phyloP scores from a whole-genome alignment of 352 stramenopile species.

The Phytophthora kernoviae region DNA sequence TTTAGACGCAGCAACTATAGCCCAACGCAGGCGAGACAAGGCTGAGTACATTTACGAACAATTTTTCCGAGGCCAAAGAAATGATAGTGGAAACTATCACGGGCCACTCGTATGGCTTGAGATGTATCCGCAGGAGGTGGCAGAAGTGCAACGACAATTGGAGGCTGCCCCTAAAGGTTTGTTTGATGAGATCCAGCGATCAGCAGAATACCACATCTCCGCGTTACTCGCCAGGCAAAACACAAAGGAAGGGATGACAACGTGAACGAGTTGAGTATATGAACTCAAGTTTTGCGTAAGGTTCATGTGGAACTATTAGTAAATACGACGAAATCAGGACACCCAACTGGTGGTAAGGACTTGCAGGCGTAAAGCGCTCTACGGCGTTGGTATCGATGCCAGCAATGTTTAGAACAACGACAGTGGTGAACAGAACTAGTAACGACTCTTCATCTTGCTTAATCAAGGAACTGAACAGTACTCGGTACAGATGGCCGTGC shows the following conservation, averaged over 20 bases:
- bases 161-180: conserved; percentile 33
- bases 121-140: conserved; percentile 57
- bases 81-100: conserved; percentile 3
- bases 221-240: conserved; percentile 24
- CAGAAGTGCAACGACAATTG: conserved; percentile 34
- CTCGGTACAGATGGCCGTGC: not conserved
- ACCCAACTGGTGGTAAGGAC: too few species aligned
- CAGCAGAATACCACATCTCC: conserved; percentile 55
- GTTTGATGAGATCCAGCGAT: conserved; percentile 63
- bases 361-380: too few species aligned
- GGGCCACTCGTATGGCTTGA: conserved; percentile 46
- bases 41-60: conserved; percentile 52
- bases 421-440: too few species aligned
- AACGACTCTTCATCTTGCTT: conserved; percentile 1
- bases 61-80: conserved; percentile 36
- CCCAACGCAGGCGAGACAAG: conserved; percentile 40
- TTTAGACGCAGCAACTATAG: conserved; percentile 40
- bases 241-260: not conserved
- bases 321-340: too few species aligned
- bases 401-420: too few species aligned
- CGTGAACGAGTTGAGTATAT: too few species aligned
- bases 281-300: too few species aligned
- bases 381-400: too few species aligned
- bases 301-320: too few species aligned
- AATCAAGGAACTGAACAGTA: not conserved